Evolutionary conservation across 805 yeast species (phyloP), one percentile per base, ranked within the genome.

Genomic region (Yamadazyma takamatsuzukensis): DNA sequence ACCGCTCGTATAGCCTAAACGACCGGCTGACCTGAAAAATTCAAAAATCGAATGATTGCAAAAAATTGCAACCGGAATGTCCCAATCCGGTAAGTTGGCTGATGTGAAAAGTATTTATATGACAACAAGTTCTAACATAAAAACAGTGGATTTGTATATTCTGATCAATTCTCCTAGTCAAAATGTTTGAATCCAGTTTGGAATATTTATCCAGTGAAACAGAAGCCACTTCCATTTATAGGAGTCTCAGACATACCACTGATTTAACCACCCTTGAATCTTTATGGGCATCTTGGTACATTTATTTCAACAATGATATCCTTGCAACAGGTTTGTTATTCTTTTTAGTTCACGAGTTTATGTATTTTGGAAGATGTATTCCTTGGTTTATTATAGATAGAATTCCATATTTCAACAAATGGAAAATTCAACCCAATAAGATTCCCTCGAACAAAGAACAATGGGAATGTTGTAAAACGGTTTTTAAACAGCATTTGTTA

Each of bases 361-460:
- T 85, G 74, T 90, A 90, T 64, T 90, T 93, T 56, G 93, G 90
- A 33, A 78, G 97, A 56, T 83, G 89, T 53, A 52, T 90, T 44
- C 97, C 97, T 14, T 90, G 97, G 97, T 75, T 76, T 57, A 73
- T 90, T 43, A 75, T 90, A 45, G 97, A 89, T 59, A 70, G 74
- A 49, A 77, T 88, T 39, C 94, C 95, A 24, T 85, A 74, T 56
- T 93, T 90, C 74, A 75, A 79, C 51, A 78, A 74, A 59, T 90
- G 76, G 71, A 90, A 90, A 65, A 82, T 93, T 48, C 98, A 90
- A 68, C 88, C 86, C 29, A 75, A 83, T 25, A 86, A 86, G 56
- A 61, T 81, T 34, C 96, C 96, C 25, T 68, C 84, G 29, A 72
- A 74, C 39, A 72, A 73, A 55, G 96, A 90, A 64, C 97, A 90